These are phyloP conservation scores for Pythium myriotylum DNA, from an alignment of 352 stramenopile species.

Conservation along the genomic window DNA sequence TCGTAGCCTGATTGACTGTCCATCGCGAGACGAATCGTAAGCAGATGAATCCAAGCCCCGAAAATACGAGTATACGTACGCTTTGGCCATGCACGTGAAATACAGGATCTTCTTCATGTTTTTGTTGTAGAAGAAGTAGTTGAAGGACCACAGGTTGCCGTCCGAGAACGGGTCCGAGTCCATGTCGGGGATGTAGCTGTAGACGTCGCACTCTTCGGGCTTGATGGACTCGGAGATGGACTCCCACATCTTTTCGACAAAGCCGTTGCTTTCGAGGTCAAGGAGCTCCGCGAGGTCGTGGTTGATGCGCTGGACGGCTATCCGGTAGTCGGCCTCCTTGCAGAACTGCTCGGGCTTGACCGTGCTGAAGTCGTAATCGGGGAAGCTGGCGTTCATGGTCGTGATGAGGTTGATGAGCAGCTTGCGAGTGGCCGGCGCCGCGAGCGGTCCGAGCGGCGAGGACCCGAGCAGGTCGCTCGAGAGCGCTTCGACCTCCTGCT, in stretches of 20 bases:
- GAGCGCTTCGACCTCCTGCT: constrained; percentile 69
- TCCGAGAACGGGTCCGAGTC: constrained; percentile 93
- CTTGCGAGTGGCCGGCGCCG: constrained; percentile 78
- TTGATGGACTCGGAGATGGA: constrained; percentile 82
- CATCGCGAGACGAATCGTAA: no score
- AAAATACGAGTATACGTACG: no score
- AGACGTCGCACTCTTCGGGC: constrained; percentile 91
- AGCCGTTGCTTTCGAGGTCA: constrained; percentile 98
- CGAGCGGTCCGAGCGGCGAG: constrained; percentile 81
- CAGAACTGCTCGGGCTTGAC: constrained; percentile 90
- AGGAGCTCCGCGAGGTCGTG: constrained; percentile 87
- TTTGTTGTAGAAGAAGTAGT: constrained; percentile 96
- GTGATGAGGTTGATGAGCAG: constrained; percentile 93
- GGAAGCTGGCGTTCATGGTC: constrained; percentile 94
- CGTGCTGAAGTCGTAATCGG: constrained; percentile 92
- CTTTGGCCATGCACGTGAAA: constrained; percentile 92
- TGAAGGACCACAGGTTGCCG: constrained; percentile 93
- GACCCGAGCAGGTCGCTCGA: constrained; percentile 57
- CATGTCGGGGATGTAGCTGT: constrained; percentile 94
- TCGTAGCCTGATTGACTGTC: constrained; percentile 33
- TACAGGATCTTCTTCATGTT: constrained; percentile 93
- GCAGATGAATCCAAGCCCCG: no score
- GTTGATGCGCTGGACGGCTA: constrained; percentile 89
- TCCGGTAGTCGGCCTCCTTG: constrained; percentile 84
- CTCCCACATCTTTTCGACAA: constrained; percentile 99